Conservation (phyloP, 305 asterid genomes). For the Ajuga reptans region DNA sequence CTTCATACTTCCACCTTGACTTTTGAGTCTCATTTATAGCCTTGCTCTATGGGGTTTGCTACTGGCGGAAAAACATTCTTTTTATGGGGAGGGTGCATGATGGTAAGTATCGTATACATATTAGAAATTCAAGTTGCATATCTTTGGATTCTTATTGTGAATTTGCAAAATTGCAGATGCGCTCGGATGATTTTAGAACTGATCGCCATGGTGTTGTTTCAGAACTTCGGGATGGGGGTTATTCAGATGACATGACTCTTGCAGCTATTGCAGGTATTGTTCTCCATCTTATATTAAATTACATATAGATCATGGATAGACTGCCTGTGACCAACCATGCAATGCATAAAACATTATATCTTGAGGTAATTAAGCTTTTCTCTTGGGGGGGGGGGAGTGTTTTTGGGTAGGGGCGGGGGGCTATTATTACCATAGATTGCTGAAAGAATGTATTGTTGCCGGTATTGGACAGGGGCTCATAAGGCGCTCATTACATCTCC, state of each 20-base stretch:
- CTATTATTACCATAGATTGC: not conserved
- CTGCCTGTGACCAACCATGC: not conserved
- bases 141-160: constrained; percentile 10
- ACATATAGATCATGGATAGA: not conserved
- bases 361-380: not conserved
- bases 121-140: not conserved
- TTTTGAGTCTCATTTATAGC: constrained; percentile 34
- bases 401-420: too few relatives aligned
- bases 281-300: constrained; percentile 6
- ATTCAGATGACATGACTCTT: constrained; percentile 90
- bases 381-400: too few relatives aligned
- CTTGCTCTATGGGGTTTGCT: constrained; percentile 89
- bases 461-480: constrained; percentile 51
- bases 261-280: constrained; percentile 73
- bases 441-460: not conserved
- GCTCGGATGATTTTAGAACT: constrained; percentile 72
- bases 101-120: constrained; percentile 38
- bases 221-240: constrained; percentile 73
- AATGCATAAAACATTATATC: not conserved
- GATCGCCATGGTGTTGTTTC: constrained; percentile 65
- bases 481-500: constrained; percentile 76
- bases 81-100: constrained; percentile 95
- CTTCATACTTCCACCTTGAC: constrained; percentile 6
- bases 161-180: constrained; percentile 50
- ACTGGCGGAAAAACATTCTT: constrained; percentile 85